A percentile compares a stretch with the other conserved stretches of the same genome.
These are phyloP conservation scores for Parachaetomium inaequale DNA, from an alignment of 495 filamentous ascomycete species.

Conservation along the genomic window DNA sequence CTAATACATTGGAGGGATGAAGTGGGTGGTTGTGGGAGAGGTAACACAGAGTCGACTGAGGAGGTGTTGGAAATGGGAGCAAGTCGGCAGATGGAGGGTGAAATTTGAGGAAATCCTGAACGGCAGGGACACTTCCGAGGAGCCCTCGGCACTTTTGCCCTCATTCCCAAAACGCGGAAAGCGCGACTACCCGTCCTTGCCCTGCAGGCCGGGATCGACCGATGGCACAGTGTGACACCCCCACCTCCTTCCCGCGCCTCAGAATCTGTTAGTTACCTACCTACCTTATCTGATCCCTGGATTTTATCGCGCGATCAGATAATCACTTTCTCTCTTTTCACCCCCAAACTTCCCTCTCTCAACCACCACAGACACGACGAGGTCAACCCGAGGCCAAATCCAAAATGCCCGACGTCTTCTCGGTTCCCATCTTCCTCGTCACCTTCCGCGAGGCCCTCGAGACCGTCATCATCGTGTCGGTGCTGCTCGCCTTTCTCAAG, in stretches of 20 bases:
- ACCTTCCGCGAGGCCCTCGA: slow-evolving; percentile 82
- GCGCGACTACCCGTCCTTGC: not conserved
- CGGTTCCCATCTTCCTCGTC: slow-evolving; percentile 78
- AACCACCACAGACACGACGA: not conserved
- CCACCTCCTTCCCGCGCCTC: too few relatives aligned
- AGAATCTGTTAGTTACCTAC: too few relatives aligned
- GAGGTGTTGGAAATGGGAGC: too few relatives aligned
- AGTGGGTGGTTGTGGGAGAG: too few relatives aligned
- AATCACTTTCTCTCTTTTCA: slow-evolving; percentile 1
- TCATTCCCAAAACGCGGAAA: not conserved
- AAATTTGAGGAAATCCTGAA: too few relatives aligned
- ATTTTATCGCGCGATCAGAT: slow-evolving; percentile 24
- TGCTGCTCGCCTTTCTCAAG: slow-evolving; percentile 77
- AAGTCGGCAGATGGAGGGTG: too few relatives aligned
- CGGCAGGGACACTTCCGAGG: not conserved
- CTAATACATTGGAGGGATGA: too few relatives aligned
- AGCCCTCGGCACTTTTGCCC: not conserved
- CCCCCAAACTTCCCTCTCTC: not conserved
- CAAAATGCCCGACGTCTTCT: slow-evolving; percentile 46
- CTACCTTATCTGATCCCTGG: slow-evolving; percentile 22
- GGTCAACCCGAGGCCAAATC: not conserved
- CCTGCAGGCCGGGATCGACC: slow-evolving; percentile 8
- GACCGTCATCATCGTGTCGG: slow-evolving; percentile 75
- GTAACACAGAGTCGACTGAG: too few relatives aligned
- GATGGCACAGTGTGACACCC: not conserved